phyloP scores from a whole-genome alignment of 179 eudicot species.

The Amaranthus tricolor region DNA sequence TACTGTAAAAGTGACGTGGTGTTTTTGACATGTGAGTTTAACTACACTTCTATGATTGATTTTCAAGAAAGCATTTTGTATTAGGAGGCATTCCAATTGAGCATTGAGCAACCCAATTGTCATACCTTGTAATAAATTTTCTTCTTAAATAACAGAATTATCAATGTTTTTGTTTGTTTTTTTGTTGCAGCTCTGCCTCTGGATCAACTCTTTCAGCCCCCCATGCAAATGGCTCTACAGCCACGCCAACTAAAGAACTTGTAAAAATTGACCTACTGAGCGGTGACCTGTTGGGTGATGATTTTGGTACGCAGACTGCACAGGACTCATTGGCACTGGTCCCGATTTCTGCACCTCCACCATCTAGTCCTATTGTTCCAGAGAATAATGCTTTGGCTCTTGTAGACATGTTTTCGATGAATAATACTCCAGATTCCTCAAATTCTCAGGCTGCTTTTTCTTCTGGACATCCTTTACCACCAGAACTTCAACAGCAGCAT shows the following conservation, averaged over 20 bases:
- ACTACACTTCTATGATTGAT: too few relatives aligned
- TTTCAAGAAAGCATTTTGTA: too few relatives aligned
- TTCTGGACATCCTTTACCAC: conserved; percentile 44
- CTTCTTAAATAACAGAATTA: background rate
- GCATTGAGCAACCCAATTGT: background rate
- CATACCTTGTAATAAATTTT: background rate
- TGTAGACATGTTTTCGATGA: conserved; percentile 63
- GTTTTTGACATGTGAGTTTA: too few relatives aligned
- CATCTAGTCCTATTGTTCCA: conserved; percentile 57
- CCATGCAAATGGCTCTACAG: conserved; percentile 43
- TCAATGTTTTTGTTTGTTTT: background rate
- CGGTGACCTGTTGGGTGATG: conserved; percentile 81
- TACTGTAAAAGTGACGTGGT: background rate
- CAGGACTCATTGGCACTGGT: conserved; percentile 72
- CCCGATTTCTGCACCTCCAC: conserved; percentile 61
- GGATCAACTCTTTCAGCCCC: conserved; percentile 49
- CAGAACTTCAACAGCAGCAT: conserved; percentile 65
- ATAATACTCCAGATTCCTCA: conserved; percentile 24
- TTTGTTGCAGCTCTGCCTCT: conserved; percentile 54
- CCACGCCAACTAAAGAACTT: conserved; percentile 39
- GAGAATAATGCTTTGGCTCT: conserved; percentile 81
- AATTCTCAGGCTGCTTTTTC: conserved; percentile 43
- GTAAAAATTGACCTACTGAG: conserved; percentile 64
- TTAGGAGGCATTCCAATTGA: too few relatives aligned
- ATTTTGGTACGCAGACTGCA: conserved; percentile 48